Evolutionary conservation across 2,329 filamentous ascomycete genomes (phyloP), one percentile per base, ranked within the genome.

Genomic region (Aureobasidium sp.): DNA sequence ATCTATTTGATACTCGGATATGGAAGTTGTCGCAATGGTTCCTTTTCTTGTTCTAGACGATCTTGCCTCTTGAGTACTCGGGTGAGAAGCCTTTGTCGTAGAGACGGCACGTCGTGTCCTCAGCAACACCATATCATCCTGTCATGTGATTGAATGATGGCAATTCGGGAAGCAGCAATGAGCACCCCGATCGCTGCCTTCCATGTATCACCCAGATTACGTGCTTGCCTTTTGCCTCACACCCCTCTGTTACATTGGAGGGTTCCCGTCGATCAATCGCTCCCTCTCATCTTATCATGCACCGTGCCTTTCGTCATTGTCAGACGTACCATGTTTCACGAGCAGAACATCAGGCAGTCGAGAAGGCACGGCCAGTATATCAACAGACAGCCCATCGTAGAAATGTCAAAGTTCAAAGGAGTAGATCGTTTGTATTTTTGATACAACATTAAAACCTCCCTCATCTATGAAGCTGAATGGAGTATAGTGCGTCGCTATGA

Each of bases 401-500:
- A 9, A 1, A 19, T 0, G 4, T 33, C 27, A 10, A 49, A 33
- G n/a, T 7, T 17, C 0, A 4, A 13, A 49, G 29, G 33, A 37
- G 35, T 53, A 27, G n/a, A 17, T 53, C 33, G 5, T 27, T 40
- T 23, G 35, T 53, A 21, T 53, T 23, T n/a, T n/a, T 35, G 38
- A 43, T 33, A 55, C 27, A 55, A 17, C 27, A 45, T 54, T 29
- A 42, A 29, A 11, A 11, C 9, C n/a, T n/a, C n/a, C 51, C n/a
- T 43, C 51, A 13, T 57, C n/a, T 57, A 57, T 57, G n/a, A 29
- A n/a, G 11, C 9, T 29, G 9, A 25, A 31, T 13, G 9, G 42
- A 40, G 38, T 35, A n/a, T 55, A 13, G 51, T 23, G 4, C 31
- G 35, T 42, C n/a, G 37, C 35, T 25, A 35, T 1, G 21, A 37